Conservation (phyloP, 208 protist species). For the Leishmania tarentolae region DNA sequence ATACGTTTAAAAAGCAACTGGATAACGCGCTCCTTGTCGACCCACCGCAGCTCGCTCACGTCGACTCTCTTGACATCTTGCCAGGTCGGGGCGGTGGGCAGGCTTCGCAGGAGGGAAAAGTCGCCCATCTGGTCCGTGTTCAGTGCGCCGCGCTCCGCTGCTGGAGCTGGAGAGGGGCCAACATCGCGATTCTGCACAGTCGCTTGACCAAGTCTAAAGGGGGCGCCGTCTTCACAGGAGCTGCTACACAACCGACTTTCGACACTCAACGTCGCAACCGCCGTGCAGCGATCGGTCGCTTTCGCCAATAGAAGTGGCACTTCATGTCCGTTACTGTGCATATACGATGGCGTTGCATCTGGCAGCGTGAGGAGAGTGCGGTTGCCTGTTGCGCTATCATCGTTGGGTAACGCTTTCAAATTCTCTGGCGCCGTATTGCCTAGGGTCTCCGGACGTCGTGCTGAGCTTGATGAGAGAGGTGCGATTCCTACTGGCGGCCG, state of each 20-base stretch:
- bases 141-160: neutral
- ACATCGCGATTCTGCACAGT: neutral
- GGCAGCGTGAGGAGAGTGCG: slow-evolving; percentile 12
- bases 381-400: neutral
- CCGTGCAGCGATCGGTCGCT: neutral
- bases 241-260: neutral
- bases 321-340: neutral
- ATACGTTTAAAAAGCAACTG: slow-evolving; percentile 81
- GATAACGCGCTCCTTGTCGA: slow-evolving; percentile 90
- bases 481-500: neutral
- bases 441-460: neutral
- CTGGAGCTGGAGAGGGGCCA: neutral
- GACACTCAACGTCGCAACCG: neutral
- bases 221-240: neutral
- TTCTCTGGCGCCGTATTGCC: neutral
- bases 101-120: slow-evolving; percentile 8
- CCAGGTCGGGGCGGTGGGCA: slow-evolving; percentile 54
- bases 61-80: slow-evolving; percentile 68
- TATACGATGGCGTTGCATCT: slow-evolving; percentile 7
- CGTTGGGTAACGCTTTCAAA: neutral
- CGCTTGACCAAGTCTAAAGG: slow-evolving; percentile 5
- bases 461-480: neutral
- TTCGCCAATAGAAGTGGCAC: neutral
- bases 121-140: neutral
- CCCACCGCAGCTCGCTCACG: slow-evolving; percentile 80